Percentiles rank a stretch among this genome's conserved stretches.
Evolutionary conservation across 139 green algal species (phyloP).

Genomic region (Closterium sp.): DNA sequence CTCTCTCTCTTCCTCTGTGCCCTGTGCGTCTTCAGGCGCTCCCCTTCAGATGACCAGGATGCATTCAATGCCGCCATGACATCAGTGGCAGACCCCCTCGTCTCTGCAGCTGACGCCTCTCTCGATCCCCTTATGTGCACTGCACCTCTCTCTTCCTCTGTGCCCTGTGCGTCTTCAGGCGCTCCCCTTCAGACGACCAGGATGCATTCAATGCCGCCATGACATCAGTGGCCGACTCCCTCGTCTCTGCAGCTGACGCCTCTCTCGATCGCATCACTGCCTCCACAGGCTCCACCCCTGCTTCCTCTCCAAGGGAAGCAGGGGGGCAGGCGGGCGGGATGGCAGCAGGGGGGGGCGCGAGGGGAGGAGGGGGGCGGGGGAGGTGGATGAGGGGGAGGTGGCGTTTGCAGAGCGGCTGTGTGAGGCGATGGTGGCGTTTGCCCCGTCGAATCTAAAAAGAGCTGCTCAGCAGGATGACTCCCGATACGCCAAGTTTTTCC

Average conservation of each 20-base stretch:
- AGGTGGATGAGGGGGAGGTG: background rate
- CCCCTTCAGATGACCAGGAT: background rate
- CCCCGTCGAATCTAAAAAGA: background rate
- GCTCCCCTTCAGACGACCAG: background rate
- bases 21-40: too few relatives aligned
- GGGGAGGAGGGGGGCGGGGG: background rate
- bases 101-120: too few relatives aligned
- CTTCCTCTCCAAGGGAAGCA: background rate
- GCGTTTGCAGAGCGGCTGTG: background rate
- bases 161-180: background rate
- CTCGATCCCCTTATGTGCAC: too few relatives aligned
- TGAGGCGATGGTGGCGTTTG: background rate
- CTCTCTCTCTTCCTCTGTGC: too few relatives aligned
- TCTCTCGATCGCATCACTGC: background rate
- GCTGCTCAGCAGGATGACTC: background rate
- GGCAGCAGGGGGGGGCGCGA: background rate
- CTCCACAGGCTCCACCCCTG: background rate
- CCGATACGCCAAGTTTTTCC: background rate
- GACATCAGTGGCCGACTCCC: background rate
- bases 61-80: background rate
- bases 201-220: constrained; percentile 1
- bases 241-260: background rate
- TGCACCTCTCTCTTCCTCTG: too few relatives aligned
- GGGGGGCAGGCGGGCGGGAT: background rate
- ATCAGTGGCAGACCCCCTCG: background rate